Percentiles rank a stretch among this genome's conserved stretches.
Conservation (phyloP, 495 filamentous ascomycete species). For the Penicillium bovifimosum region DNA sequence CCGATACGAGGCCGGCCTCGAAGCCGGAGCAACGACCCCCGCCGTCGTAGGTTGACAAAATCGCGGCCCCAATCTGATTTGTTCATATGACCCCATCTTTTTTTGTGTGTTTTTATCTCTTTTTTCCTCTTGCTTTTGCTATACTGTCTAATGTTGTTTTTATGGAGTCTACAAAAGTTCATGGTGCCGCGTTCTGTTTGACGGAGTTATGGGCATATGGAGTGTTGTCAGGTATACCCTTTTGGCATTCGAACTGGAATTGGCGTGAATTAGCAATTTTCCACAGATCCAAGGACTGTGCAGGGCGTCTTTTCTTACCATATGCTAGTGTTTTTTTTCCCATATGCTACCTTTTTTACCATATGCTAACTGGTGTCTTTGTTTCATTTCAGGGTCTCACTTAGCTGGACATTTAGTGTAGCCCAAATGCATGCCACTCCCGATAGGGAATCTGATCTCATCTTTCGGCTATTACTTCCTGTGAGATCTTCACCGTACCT, state of each 20-base stretch:
- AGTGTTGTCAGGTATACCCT: conserved; percentile 9
- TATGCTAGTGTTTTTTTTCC: neutral
- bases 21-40: conserved; percentile 27
- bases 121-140: conserved; percentile 1
- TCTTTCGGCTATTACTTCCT: neutral
- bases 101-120: conserved; percentile 10
- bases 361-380: too few species aligned
- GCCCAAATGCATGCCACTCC: neutral
- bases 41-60: conserved; percentile 21
- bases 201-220: conserved; percentile 1
- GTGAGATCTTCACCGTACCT: neutral
- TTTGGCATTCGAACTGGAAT: conserved; percentile 7
- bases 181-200: neutral
- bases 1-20: conserved; percentile 26
- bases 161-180: conserved; percentile 5
- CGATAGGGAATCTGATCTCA: neutral
- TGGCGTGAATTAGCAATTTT: neutral
- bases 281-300: neutral
- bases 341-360: neutral
- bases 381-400: neutral
- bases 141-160: neutral
- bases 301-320: neutral
- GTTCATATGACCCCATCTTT: conserved; percentile 16
- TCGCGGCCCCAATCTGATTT: conserved; percentile 10
- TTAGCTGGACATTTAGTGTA: neutral